Conservation (phyloP, 2,329 filamentous ascomycete species). For the Xenoacremonium recifei region DNA sequence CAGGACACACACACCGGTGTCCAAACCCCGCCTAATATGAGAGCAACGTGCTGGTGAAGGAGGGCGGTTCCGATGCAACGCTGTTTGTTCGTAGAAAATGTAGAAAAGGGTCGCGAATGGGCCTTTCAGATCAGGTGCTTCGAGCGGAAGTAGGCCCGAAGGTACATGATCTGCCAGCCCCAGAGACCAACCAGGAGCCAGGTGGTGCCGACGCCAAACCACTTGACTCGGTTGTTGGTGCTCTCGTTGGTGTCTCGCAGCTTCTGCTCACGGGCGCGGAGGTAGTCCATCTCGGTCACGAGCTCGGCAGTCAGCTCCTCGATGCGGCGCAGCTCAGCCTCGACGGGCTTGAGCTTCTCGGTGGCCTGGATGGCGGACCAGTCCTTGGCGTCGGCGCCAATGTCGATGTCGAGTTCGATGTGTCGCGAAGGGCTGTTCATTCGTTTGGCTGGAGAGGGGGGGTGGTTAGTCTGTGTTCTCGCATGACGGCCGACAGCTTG, state of each 20-base stretch:
- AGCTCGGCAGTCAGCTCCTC: conserved; percentile 89
- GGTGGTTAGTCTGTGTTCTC: no score
- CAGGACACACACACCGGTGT: no score
- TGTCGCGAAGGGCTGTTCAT: conserved; percentile 56
- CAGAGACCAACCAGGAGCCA: conserved; percentile 85
- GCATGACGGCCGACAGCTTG: conserved; percentile 10
- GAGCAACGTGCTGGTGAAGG: not conserved
- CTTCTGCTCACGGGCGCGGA: conserved; percentile 86
- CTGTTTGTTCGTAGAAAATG: not conserved
- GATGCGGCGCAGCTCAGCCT: conserved; percentile 89
- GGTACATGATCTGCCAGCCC: conserved; percentile 96
- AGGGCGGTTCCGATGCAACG: not conserved
- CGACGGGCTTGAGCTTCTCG: conserved; percentile 96
- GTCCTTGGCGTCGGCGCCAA: conserved; percentile 95
- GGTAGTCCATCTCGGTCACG: conserved; percentile 94
- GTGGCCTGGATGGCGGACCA: conserved; percentile 95
- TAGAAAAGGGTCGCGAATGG: no score
- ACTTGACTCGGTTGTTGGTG: conserved; percentile 98
- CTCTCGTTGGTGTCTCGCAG: conserved; percentile 98
- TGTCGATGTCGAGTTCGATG: conserved; percentile 91
- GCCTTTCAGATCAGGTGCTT: conserved; percentile 39
- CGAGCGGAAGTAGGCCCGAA: conserved; percentile 90
- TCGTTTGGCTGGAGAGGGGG: conserved; percentile 23
- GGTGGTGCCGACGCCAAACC: conserved; percentile 95
- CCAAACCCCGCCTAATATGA: conserved; percentile 5